Base-by-base conservation (phyloP, 148 eudicot genomes). In the Camellia sinensis region DNA sequence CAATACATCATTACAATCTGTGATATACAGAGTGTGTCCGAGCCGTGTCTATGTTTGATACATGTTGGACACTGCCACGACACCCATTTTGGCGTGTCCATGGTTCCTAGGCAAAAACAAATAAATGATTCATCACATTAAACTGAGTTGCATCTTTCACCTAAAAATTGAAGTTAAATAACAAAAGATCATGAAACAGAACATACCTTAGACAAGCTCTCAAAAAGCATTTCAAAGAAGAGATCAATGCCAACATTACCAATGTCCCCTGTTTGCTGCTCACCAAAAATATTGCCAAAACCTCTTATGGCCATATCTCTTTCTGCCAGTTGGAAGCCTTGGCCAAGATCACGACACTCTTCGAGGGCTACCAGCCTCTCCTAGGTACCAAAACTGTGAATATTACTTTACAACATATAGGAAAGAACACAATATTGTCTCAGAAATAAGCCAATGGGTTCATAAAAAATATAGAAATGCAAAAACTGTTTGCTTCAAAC, bases 241-340 rank as follows among this genome's bases (percentile, higher is more conserved):
- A 95, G 94, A 87, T 91, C 97, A 80, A 91, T 89, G 83, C 99
- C 94, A 67, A 95, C 98, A 82, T 96, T 93, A 85, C 98, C 99
- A 80, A 96, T 88, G 86, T 96, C 99, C 73, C 99, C 99, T 29
- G 99, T 93, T 84, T 96, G 98, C 82, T 96, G 98, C 87, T 93
- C 99, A 14, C 99, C 99, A 84, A 96, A 96, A 69, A 96, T 96
- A 88, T 93, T 96, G 80, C 99, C 99, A 86, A 93, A 96, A 41
- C 99, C 99, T 88, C 99, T 91, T 43, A 93, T 96, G 46, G 92
- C 94, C 99, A 96, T 96, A 82, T 96, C 99, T 87, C 94, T 91
- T 88, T 96, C 98, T 57, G 99, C 98, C 80, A 96, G 97, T 77
- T 91, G 99, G 82, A 96, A 96, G 46, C 99, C 99, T 87, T 91